Evolutionary conservation across 1,139 yeast genomes (phyloP).

Genomic region (Hanseniaspora gamundiae): DNA sequence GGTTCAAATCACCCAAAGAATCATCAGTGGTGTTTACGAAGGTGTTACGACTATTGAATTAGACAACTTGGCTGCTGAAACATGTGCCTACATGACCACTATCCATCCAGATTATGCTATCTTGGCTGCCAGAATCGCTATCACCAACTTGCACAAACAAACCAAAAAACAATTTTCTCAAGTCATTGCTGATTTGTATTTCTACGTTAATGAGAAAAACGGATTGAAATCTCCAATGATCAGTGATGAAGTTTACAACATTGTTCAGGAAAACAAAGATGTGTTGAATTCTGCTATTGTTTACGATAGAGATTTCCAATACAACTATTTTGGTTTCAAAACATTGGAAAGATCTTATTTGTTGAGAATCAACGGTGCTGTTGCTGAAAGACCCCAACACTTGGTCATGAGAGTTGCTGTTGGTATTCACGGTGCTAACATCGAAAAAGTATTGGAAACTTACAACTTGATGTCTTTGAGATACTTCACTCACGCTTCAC

Average conservation of each 20-base stretch:
- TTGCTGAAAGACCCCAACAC: conserved; percentile 87
- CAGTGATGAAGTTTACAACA: conserved; percentile 54
- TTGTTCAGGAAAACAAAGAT: conserved; percentile 51
- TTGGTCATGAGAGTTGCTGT: conserved; percentile 81
- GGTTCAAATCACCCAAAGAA: conserved; percentile 78
- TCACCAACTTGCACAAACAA: conserved; percentile 90
- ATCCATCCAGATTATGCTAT: conserved; percentile 95
- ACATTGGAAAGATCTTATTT: conserved; percentile 78
- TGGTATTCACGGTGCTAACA: conserved; percentile 73
- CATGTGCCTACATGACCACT: conserved; percentile 97
- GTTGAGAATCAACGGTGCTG: conserved; percentile 54
- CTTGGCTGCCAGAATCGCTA: conserved; percentile 92
- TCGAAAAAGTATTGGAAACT: conserved; percentile 62
- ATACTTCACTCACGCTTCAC: conserved; percentile 81
- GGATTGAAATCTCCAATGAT: conserved; percentile 68
- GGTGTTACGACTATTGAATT: conserved; percentile 94
- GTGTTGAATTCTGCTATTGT: conserved; percentile 72
- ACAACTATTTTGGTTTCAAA: conserved; percentile 79
- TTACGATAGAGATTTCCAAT: conserved; percentile 72
- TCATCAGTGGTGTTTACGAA: conserved; percentile 81
- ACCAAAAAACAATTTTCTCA: conserved; percentile 82
- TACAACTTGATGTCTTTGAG: conserved; percentile 76
- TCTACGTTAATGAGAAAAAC: conserved; percentile 64
- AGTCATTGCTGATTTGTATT: conserved; percentile 56
- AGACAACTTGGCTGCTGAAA: conserved; percentile 94